These are phyloP conservation scores for Eurotiales sp. DNA, from an alignment of 2,329 filamentous ascomycete genomes.

Conservation along the genomic window DNA sequence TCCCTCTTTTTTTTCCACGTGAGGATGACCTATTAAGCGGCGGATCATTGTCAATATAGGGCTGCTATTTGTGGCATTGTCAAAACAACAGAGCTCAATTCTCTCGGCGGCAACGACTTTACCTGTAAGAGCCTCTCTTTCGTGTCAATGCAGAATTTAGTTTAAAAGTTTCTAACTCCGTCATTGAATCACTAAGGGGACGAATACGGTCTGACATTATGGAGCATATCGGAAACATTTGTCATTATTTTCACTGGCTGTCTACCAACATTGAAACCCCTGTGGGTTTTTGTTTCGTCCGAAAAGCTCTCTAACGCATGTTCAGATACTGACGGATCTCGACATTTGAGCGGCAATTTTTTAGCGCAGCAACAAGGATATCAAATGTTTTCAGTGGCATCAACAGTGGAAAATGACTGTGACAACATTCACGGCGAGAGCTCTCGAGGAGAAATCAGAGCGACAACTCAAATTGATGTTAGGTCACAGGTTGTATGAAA, in stretches of 20 bases:
- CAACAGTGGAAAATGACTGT: not conserved
- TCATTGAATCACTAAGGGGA: not conserved
- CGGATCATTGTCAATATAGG: no score
- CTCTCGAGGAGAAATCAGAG: not conserved
- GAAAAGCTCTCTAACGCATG: not conserved
- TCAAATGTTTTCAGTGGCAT: not conserved
- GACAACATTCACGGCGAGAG: not conserved
- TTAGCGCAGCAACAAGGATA: not conserved
- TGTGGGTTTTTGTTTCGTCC: not conserved
- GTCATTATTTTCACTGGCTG: not conserved
- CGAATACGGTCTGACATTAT: not conserved
- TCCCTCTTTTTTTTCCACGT: not conserved
- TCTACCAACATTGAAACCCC: not conserved
- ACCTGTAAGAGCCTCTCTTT: no score
- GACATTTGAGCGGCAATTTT: not conserved
- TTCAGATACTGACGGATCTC: not conserved
- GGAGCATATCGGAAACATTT: not conserved
- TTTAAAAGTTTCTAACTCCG: not conserved
- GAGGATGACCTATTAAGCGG: no score
- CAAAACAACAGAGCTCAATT: constrained; percentile 5
- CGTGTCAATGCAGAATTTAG: no score
- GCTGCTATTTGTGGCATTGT: constrained; percentile 9
- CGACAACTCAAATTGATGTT: not conserved
- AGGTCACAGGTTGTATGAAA: not conserved
- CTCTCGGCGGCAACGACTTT: not conserved